Base-by-base conservation (phyloP, 768 basidiomycete species). In the Punctularia strigosozonata region DNA sequence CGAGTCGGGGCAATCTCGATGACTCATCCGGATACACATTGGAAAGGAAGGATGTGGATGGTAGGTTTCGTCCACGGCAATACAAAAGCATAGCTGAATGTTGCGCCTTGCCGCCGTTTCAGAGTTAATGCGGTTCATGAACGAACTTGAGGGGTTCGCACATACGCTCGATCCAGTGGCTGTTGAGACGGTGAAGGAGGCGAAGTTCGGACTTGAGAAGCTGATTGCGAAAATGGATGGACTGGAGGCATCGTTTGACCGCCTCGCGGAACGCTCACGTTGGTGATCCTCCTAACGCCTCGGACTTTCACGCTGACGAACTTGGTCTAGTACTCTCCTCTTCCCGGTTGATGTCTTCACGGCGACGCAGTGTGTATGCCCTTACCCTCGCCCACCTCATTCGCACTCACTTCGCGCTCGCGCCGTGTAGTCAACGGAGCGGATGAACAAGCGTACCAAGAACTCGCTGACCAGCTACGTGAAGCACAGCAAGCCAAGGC, bases 181-280 rank as follows among this genome's bases (percentile, higher is more conserved):
- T 10, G 52, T 76, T 5, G 58, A 49, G 25, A 77, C 86, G 26
- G 64, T 90, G 2, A 61, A 62, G 19, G 79, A 81, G 50, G 74
- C 79, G 22, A 74, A 76, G 22, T 44, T 50, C 4, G 63, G 71
- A 3, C 60, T 95, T 24, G 77, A 83, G 44, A 84, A 74, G 55
- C 66, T 86, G 4, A 63, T 89, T 31, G 59, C 56, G 23, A 80
- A 77, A 56, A 85, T 95, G 77, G 87, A 94, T 43, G 68, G 64
- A 19, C 64, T 92, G 10, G 81, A 87, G 54, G 55, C 72, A 1
- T 80, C 81, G 2, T 91, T 95, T 50, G 90, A 92, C 48, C 73
- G 77, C 45, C 80, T 92, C 48, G 82, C 85, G 3, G 87, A 91
- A 53, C 74, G 82, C 34, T 86, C 85, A 43, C 56, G 89, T 89